phyloP scores from a whole-genome alignment of 176 grass and related monocot species.

The Saccharum officinarum region DNA sequence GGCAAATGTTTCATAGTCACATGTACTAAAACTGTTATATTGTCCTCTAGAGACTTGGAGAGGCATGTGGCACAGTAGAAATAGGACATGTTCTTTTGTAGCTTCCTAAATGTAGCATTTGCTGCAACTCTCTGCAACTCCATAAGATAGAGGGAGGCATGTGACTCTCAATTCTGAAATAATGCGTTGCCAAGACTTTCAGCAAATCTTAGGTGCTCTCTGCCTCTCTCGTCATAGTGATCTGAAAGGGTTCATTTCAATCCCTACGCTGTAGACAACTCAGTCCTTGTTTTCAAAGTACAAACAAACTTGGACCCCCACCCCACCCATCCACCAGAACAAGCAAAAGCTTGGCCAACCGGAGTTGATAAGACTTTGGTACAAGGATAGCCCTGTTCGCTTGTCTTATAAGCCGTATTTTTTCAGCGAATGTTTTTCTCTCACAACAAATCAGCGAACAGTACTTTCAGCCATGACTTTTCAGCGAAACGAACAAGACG shows the following conservation, averaged over 20 bases:
- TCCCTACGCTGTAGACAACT: constrained; percentile 20
- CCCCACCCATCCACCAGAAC: not conserved
- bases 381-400: too few species aligned
- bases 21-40: constrained; percentile 28
- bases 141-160: constrained; percentile 28
- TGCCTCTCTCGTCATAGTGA: not conserved
- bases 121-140: constrained; percentile 11
- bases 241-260: constrained; percentile 20
- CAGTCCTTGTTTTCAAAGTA: constrained; percentile 2
- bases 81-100: constrained; percentile 23
- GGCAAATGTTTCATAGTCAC: constrained; percentile 4
- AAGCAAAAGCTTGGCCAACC: not conserved
- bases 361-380: not conserved
- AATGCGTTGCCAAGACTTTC: constrained; percentile 5
- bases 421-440: too few species aligned
- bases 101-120: constrained; percentile 30
- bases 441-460: too few species aligned
- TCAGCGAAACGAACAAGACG: too few species aligned
- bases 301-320: not conserved
- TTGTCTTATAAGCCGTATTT: too few species aligned
- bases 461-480: too few species aligned
- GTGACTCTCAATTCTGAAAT: constrained; percentile 7
- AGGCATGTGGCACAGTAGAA: constrained; percentile 39
- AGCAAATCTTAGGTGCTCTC: not conserved
- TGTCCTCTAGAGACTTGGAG: not conserved